Evolutionary conservation across 2,329 filamentous ascomycete genomes (phyloP), one percentile per base, ranked within the genome.

Genomic region (Scedosporium dehoogii): DNA sequence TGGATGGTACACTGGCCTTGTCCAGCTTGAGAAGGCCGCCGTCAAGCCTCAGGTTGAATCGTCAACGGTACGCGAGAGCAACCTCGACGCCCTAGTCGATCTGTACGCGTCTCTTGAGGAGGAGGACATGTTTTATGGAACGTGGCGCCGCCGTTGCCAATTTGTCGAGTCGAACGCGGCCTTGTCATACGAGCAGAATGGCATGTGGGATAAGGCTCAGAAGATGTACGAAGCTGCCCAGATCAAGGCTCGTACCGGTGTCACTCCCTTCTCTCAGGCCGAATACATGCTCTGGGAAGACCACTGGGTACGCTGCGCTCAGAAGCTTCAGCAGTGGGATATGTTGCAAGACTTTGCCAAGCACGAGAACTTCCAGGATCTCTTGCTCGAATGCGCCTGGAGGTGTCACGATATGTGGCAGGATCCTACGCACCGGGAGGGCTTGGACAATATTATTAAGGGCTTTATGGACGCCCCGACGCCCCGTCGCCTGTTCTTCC

Each of bases 281-380:
- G 94, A 99, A 74, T 99, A 99, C 75, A 97, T 96, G 85, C 83
- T 99, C 1, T 99, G 94, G 94, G 94, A 99, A 75, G 94, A 99
- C 71, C 96, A 99, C 69, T 99, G 94, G 94, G 88, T 99, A 51
- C 83, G 97, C 59, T 99, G 94, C 73, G 94, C 93, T 0, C 92
- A 97, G 76, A 99, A 99, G 76, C 81, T 99, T 56, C 96, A 99
- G 73, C 96, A 99, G 72, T 99, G 94, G 94, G 94, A 99, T 69
- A 93, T 99, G 63, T 76, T 99, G 41, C 91, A 92, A 65, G 96
- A 99, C 69, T 97, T 97, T 70, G 92, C 94, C 3, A 99, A 99
- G 75, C 94, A 99, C 70, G 96, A 99, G 72, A 99, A 99, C 71
- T 89, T 97, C 75, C 96, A 97, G 71, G 94, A 99, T 72, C 84